Conservation (phyloP, 1,139 yeast genomes). For the Geotrichum carabidarum region DNA sequence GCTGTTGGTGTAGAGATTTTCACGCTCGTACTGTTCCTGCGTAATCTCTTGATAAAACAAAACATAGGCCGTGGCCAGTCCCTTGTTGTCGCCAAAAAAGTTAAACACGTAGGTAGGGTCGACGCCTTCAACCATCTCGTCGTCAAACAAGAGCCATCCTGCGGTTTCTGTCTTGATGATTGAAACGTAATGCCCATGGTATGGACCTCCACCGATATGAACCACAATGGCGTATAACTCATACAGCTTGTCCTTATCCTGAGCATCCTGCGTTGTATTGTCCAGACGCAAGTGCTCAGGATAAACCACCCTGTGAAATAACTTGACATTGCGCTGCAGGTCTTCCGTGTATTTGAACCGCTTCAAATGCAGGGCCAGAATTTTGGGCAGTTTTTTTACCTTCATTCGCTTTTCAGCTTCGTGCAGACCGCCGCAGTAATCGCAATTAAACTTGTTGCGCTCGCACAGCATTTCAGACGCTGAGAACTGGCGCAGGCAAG, state of each 20-base stretch:
- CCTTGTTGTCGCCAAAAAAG: slow-evolving; percentile 85
- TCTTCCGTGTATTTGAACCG: slow-evolving; percentile 87
- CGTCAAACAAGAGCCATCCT: slow-evolving; percentile 92
- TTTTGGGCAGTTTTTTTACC: slow-evolving; percentile 68
- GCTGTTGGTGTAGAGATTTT: slow-evolving; percentile 15
- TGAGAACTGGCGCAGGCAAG: slow-evolving; percentile 72
- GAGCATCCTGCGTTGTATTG: slow-evolving; percentile 61
- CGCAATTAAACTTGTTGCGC: slow-evolving; percentile 89
- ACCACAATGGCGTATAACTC: slow-evolving; percentile 83
- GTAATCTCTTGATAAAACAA: slow-evolving; percentile 57
- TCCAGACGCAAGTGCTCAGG: slow-evolving; percentile 69
- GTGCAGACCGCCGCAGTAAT: slow-evolving; percentile 81
- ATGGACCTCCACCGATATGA: slow-evolving; percentile 96
- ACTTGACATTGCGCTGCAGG: slow-evolving; percentile 73
- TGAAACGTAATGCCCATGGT: slow-evolving; percentile 93
- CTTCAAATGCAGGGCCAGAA: slow-evolving; percentile 77
- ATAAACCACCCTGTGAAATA: slow-evolving; percentile 79
- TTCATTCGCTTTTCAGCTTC: slow-evolving; percentile 94
- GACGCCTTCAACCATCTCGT: slow-evolving; percentile 87
- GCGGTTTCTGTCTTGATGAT: slow-evolving; percentile 71
- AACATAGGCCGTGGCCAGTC: slow-evolving; percentile 87
- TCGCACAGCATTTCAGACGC: slow-evolving; percentile 82
- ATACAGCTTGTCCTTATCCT: slow-evolving; percentile 53
- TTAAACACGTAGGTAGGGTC: slow-evolving; percentile 77
- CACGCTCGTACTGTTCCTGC: slow-evolving; percentile 18